Base-by-base conservation (phyloP, 2,329 filamentous ascomycete genomes). In the Venturia carpophila region DNA sequence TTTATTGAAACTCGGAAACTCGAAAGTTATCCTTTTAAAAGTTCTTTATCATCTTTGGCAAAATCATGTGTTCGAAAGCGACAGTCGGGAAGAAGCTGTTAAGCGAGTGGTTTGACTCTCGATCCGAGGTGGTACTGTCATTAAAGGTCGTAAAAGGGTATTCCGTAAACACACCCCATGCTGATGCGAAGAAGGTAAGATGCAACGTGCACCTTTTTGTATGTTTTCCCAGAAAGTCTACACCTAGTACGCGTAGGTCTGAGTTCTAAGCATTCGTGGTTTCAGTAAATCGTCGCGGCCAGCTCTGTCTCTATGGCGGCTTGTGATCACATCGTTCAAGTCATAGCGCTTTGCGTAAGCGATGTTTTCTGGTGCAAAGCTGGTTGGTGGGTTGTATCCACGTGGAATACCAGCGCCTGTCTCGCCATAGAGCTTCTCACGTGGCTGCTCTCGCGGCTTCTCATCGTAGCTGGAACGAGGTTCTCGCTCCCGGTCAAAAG, bases 391-490 rank as follows among this genome's bases (percentile, higher is more conserved):
- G 30, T 37, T 30, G 45, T 52, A 49, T 15, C 34, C 24, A 15
- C 47, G 42, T n/a, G 37, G 37, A 4, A 47, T 58, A 17, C 63
- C 47, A 56, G 47, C 27, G 15, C 47, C 47, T 47, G 24, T 27
- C n/a, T 65, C 64, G 24, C 64, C 64, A 27, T 58, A 65, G 39
- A 61, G 52, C 27, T 62, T 55, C 13, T 39, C 34, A 41, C 55
- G 56, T 34, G 63, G 41, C 30, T 24, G 24, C 24, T 60, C 63
- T 21, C 47, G 37, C 17, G 37, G 27, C 24, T 39, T 42, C 13
- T 65, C 47, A n/a, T 58, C 52, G 27, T 19, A 58, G 15, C 15
- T 19, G 52, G 27, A 58, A n/a, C 52, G 52, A n/a, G 27, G 52
- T 60, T 62, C 55, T 34, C 55, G n/a, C 62, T 60, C 37, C 17